A percentile compares a stretch with the other conserved stretches of the same genome.
Evolutionary conservation across 164 flowering plant genomes (phyloP).

Genomic region (Chloranthus sessilifolius): DNA sequence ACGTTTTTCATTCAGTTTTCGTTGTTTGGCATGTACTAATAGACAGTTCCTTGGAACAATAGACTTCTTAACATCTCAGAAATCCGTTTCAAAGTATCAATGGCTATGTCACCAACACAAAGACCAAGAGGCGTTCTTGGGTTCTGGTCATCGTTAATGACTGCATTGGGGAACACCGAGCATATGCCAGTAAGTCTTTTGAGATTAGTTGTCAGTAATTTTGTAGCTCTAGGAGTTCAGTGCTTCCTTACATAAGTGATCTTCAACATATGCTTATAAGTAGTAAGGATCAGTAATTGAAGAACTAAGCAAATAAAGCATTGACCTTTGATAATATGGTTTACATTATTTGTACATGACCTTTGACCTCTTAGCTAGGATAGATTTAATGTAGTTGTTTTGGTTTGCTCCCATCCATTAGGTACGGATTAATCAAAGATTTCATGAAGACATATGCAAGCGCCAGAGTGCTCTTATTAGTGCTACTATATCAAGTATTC

Average conservation of each 20-base stretch:
- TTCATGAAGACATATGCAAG: slow-evolving; percentile 72
- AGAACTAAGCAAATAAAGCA: too few relatives aligned
- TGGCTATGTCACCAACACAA: slow-evolving; percentile 98
- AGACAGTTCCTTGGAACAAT: slow-evolving; percentile 15
- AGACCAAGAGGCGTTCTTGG: slow-evolving; percentile 99
- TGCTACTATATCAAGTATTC: slow-evolving; percentile 66
- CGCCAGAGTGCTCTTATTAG: slow-evolving; percentile 77
- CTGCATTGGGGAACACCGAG: slow-evolving; percentile 97
- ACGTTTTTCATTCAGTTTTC: slow-evolving; percentile 1
- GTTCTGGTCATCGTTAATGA: slow-evolving; percentile 98
- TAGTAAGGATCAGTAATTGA: too few relatives aligned
- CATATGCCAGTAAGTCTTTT: slow-evolving; percentile 80
- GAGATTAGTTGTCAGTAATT: too few relatives aligned
- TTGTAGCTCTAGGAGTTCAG: neutral
- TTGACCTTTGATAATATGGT: too few relatives aligned
- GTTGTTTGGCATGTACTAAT: slow-evolving; percentile 5
- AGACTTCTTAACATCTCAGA: slow-evolving; percentile 89
- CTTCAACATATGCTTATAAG: slow-evolving; percentile 1
- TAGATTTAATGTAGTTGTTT: slow-evolving; percentile 1
- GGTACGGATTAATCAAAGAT: slow-evolving; percentile 85
- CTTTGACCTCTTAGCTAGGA: neutral
- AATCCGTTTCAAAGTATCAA: slow-evolving; percentile 82
- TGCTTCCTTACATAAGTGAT: neutral
- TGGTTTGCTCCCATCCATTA: slow-evolving; percentile 19
- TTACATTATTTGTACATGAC: slow-evolving; percentile 1